Conservation (phyloP, 257 asterid genomes). For the Scutellaria galericulata region DNA sequence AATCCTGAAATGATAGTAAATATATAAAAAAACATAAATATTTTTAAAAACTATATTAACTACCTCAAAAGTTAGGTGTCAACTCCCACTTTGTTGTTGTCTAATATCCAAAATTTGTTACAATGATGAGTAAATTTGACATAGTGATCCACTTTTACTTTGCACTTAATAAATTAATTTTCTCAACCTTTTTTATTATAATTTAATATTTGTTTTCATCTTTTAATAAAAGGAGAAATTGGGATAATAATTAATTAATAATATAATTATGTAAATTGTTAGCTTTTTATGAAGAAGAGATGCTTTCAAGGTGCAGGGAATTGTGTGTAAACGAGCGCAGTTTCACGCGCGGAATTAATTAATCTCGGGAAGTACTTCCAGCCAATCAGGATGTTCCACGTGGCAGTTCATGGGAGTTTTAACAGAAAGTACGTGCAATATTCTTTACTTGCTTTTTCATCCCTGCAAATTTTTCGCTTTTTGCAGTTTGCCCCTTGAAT, state of each 20-base stretch:
- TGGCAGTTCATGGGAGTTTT: slow-evolving; percentile 14
- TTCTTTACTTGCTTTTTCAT: slow-evolving; percentile 28
- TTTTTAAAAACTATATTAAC: not conserved
- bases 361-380: not conserved
- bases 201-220: slow-evolving; percentile 33
- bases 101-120: slow-evolving; percentile 24
- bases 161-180: slow-evolving; percentile 27
- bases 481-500: slow-evolving; percentile 49
- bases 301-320: slow-evolving; percentile 54
- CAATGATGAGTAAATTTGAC: slow-evolving; percentile 36
- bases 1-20: not conserved
- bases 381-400: slow-evolving; percentile 25
- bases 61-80: slow-evolving; percentile 36
- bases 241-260: slow-evolving; percentile 7
- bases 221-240: slow-evolving; percentile 45
- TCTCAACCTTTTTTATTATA: not conserved
- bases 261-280: slow-evolving; percentile 32
- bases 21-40: not conserved
- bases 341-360: slow-evolving; percentile 43
- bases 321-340: slow-evolving; percentile 26
- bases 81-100: slow-evolving; percentile 28
- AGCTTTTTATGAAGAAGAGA: slow-evolving; percentile 52
- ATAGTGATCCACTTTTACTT: slow-evolving; percentile 35
- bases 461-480: slow-evolving; percentile 35
- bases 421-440: slow-evolving; percentile 33